Conservation (phyloP, 129 eudicot species). For the Lactuca saligna region DNA sequence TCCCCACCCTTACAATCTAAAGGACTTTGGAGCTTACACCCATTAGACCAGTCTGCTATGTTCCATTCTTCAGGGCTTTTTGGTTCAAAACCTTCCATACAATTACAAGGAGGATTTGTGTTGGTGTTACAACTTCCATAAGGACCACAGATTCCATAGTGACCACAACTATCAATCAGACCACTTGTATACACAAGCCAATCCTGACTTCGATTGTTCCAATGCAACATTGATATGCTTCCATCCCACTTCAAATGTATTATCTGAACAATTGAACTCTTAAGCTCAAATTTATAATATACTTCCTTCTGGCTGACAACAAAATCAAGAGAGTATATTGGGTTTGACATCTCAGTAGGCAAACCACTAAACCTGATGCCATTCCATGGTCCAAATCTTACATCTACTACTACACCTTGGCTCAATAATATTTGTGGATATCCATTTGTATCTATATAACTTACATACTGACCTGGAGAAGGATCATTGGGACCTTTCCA, state of each 20-base stretch:
- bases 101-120: conserved; percentile 13
- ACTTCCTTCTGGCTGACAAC: conserved; percentile 20
- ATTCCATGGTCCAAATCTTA: conserved; percentile 41
- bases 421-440: conserved; percentile 17
- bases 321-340: conserved; percentile 8
- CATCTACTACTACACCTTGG: conserved; percentile 1
- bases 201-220: conserved; percentile 13
- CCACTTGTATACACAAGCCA: conserved; percentile 3
- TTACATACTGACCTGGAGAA: conserved; percentile 2
- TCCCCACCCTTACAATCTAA: conserved; percentile 19
- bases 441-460: conserved; percentile 11
- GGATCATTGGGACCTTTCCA: conserved; percentile 30
- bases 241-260: conserved; percentile 1
- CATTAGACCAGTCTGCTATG: not conserved
- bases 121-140: conserved; percentile 19
- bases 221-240: not conserved
- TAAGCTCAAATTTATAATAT: conserved; percentile 4
- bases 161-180: conserved; percentile 11
- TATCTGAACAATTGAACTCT: conserved; percentile 1
- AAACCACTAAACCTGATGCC: conserved; percentile 36
- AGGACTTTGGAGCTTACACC: conserved; percentile 21
- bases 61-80: conserved; percentile 24
- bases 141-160: conserved; percentile 29
- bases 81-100: conserved; percentile 36
- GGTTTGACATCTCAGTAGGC: conserved; percentile 3